Evolutionary conservation across 176 grass and related monocot species (phyloP).

Genomic region (Aegilops tauschii): DNA sequence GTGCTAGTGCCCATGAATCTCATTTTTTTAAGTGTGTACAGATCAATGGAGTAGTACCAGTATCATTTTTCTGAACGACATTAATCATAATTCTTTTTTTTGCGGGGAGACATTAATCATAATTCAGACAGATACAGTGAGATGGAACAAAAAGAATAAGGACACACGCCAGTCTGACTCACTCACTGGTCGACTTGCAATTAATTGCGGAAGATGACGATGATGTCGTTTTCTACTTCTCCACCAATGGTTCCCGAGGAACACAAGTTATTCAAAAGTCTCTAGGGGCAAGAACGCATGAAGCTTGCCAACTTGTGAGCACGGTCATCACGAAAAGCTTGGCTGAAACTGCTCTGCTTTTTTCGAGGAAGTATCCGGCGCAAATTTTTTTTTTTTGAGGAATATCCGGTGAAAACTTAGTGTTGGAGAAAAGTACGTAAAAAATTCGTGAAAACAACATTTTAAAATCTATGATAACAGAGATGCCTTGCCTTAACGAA

Average conservation of each 20-base stretch:
- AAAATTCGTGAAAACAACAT: neutral
- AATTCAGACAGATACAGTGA: neutral
- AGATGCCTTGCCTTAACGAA: too few relatives aligned
- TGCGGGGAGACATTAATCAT: neutral
- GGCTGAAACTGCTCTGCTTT: neutral
- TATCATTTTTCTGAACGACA: neutral
- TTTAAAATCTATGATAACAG: neutral
- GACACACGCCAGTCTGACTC: neutral
- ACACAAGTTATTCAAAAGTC: neutral
- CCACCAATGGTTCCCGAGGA: neutral
- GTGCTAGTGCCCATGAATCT: too few relatives aligned
- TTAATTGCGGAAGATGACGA: neutral
- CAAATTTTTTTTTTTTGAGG: too few relatives aligned
- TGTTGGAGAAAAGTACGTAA: neutral
- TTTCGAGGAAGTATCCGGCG: neutral
- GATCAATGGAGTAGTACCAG: neutral
- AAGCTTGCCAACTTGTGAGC: neutral
- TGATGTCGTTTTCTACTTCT: neutral
- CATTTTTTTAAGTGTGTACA: neutral
- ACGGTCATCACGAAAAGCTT: neutral
- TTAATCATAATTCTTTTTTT: neutral
- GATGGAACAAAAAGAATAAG: neutral
- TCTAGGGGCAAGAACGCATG: neutral
- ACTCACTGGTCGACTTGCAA: neutral
- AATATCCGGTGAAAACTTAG: neutral